Conservation (phyloP, 176 grass and related monocot species). For the Leersia perrieri region DNA sequence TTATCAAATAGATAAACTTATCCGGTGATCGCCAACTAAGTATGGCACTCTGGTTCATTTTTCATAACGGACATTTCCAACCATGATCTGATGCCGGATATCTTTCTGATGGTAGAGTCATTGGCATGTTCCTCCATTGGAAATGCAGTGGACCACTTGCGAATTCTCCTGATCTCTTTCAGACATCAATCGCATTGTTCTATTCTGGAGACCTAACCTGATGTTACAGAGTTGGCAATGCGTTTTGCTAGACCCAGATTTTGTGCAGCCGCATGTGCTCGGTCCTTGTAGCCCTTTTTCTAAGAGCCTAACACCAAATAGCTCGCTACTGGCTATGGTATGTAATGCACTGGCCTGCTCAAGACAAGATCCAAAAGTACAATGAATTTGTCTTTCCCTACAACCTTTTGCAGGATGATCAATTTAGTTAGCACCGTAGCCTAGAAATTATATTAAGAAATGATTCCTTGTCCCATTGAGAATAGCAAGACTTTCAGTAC, state of each 20-base stretch:
- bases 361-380: conserved; percentile 55
- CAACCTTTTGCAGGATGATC: conserved; percentile 21
- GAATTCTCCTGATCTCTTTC: conserved; percentile 9
- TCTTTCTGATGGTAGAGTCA: conserved; percentile 10
- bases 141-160: conserved; percentile 28
- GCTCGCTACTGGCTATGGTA: background rate
- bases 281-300: background rate
- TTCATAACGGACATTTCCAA: background rate
- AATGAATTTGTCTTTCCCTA: conserved; percentile 21
- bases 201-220: background rate
- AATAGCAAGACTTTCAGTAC: background rate
- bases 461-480: conserved; percentile 16
- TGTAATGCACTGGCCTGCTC: conserved; percentile 17
- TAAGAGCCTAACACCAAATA: background rate
- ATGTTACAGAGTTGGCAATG: conserved; percentile 1
- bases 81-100: conserved; percentile 17
- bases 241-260: background rate
- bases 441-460: background rate
- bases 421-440: background rate
- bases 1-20: background rate
- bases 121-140: conserved; percentile 26
- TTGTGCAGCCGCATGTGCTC: conserved; percentile 13
- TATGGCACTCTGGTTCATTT: background rate
- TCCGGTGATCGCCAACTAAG: background rate
- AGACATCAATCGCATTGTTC: background rate